Conservation (phyloP, 2,329 filamentous ascomycete species). For the Venturia oleaginea region DNA sequence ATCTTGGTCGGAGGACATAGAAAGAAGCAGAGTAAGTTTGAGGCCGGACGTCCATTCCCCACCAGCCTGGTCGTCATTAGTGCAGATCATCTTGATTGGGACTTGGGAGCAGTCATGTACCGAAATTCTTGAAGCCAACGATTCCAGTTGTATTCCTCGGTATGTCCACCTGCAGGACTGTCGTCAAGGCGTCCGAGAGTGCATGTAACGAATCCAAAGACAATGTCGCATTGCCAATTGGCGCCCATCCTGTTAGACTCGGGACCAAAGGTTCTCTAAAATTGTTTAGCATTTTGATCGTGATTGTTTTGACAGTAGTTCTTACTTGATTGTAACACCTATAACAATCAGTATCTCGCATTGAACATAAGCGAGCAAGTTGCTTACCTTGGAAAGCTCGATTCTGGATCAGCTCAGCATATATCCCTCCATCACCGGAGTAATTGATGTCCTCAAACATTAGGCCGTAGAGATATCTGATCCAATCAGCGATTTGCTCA, state of each 20-base stretch:
- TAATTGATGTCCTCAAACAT: conserved; percentile 51
- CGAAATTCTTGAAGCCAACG: conserved; percentile 41
- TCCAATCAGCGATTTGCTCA: not conserved
- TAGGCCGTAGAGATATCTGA: conserved; percentile 12
- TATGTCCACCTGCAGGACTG: conserved; percentile 33
- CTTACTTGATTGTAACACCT: conserved; percentile 20
- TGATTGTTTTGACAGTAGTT: not conserved
- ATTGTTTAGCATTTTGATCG: conserved; percentile 16
- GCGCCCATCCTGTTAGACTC: conserved; percentile 20
- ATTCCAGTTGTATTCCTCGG: conserved; percentile 29
- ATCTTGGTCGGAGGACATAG: conserved; percentile 33
- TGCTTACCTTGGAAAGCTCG: conserved; percentile 54
- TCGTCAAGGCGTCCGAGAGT: conserved; percentile 36
- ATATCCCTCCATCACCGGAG: conserved; percentile 63
- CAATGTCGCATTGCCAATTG: conserved; percentile 27
- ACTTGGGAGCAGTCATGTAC: conserved; percentile 14
- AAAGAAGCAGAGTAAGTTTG: conserved; percentile 44
- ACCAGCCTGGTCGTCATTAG: conserved; percentile 27
- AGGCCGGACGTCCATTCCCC: conserved; percentile 41
- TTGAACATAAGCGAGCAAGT: conserved; percentile 22
- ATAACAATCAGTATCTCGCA: not conserved
- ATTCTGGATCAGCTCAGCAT: conserved; percentile 62
- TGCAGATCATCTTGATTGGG: not conserved
- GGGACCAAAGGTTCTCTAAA: conserved; percentile 23
- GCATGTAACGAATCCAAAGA: conserved; percentile 33